Conservation (phyloP, 805 yeast genomes). For the Metschnikowia reukaufii region DNA sequence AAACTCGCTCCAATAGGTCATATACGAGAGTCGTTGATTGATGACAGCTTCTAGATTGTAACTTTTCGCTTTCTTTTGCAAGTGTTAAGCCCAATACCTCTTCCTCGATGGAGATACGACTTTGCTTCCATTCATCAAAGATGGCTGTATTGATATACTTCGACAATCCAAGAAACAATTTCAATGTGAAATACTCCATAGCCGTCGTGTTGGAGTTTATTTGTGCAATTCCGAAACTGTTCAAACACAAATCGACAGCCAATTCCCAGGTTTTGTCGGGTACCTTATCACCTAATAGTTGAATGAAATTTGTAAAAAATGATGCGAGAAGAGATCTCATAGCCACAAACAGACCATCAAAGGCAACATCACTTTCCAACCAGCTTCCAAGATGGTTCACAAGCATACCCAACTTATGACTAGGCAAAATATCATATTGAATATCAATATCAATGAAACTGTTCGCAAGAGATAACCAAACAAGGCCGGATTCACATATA, state of each 20-base stretch:
- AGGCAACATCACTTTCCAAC: slow-evolving; percentile 63
- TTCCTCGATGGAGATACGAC: slow-evolving; percentile 35
- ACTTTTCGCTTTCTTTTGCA: slow-evolving; percentile 22
- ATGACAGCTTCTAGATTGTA: not conserved
- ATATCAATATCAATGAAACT: slow-evolving; percentile 37
- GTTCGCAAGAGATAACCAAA: slow-evolving; percentile 48
- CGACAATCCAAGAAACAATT: slow-evolving; percentile 35
- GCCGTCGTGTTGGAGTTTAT: slow-evolving; percentile 41
- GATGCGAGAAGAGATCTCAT: slow-evolving; percentile 53
- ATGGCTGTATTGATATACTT: slow-evolving; percentile 7
- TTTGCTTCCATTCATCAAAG: slow-evolving; percentile 29
- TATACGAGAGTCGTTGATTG: slow-evolving; percentile 27
- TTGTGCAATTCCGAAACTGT: slow-evolving; percentile 44
- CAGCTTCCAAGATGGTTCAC: slow-evolving; percentile 53
- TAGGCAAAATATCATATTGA: slow-evolving; percentile 50
- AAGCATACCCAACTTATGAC: slow-evolving; percentile 65
- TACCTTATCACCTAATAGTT: slow-evolving; percentile 11
- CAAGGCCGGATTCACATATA: slow-evolving; percentile 44
- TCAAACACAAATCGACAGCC: slow-evolving; percentile 39
- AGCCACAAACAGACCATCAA: slow-evolving; percentile 52
- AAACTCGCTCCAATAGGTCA: slow-evolving; percentile 28
- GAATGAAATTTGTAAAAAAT: slow-evolving; percentile 36
- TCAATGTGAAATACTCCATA: slow-evolving; percentile 48
- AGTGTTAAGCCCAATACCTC: slow-evolving; percentile 46
- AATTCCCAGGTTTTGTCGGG: slow-evolving; percentile 39